Evolutionary conservation across 805 yeast species (phyloP), one percentile per base, ranked within the genome.

Genomic region (Yarrowia sp.): DNA sequence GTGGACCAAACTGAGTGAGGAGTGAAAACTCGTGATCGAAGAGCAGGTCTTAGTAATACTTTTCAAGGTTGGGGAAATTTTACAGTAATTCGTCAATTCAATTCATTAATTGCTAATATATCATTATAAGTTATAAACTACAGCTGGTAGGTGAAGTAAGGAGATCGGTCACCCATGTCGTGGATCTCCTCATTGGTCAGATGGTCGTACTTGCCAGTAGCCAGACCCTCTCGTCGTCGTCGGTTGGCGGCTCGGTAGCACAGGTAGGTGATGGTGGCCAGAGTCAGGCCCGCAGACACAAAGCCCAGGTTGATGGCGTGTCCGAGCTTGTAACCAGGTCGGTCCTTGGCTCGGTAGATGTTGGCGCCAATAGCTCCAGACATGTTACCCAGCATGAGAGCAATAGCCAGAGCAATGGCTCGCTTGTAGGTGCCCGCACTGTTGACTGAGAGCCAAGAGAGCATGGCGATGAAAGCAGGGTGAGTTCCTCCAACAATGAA

Each of bases 361-460:
- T 80, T 86, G 3, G 87, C 73, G 36, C 88, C 77, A 68, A 86
- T 80, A 70, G 86, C 86, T 71, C 88, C 89, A 63, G 88, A 89
- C 71, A 86, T 83, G 75, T 86, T 86, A 68, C 89, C 90, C 72
- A 86, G 83, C 2, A 89, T 88, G 72, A 86, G 82, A 69, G 85
- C 85, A 77, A 83, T 79, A 6, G 85, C 85, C 47, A 85, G 79
- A 17, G 84, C 85, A 30, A 82, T 82, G 30, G 83, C 80, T 70
- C 86, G 84, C 74, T 88, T 79, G 38, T 81, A 74, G 72, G 85
- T 87, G 14, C 88, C 87, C 14, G 84, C 83, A 69, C 82, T 80
- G 70, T 86, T 86, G 69, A 85, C 76, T 3, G 87, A 80, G 46
- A 82, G 75, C 89, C 89, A 86, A 73, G 89, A 85, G 33, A 86